A percentile compares a stretch with the other conserved stretches of the same genome.
Conservation (phyloP, 1,284 basidiomycete species). For the Cutaneotrichosporon curvatum region DNA sequence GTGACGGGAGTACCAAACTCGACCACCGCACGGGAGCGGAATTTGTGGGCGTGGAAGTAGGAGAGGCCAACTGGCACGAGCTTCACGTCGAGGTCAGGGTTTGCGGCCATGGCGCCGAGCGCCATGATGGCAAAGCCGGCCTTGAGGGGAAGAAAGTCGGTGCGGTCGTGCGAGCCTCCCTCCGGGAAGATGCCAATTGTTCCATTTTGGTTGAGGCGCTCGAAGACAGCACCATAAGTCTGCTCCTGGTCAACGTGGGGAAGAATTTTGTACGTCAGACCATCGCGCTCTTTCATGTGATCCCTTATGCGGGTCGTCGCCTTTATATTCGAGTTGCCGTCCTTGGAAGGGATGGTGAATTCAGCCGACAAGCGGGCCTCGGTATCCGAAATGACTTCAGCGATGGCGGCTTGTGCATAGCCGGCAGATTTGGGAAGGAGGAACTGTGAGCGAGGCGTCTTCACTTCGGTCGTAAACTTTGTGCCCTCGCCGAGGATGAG, state of each 20-base stretch:
- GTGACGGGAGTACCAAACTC: conserved; percentile 92
- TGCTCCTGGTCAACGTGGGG: conserved; percentile 86
- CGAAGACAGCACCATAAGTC: conserved; percentile 93
- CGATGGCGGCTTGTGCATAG: conserved; percentile 73
- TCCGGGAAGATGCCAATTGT: conserved; percentile 95
- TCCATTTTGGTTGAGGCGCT: conserved; percentile 75
- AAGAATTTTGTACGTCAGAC: conserved; percentile 67
- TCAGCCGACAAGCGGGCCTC: conserved; percentile 75
- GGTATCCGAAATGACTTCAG: conserved; percentile 84
- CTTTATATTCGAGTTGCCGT: conserved; percentile 57
- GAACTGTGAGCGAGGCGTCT: conserved; percentile 69
- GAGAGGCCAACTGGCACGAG: conserved; percentile 91
- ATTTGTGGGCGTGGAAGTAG: conserved; percentile 92
- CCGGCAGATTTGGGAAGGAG: conserved; percentile 77
- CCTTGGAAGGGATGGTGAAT: conserved; percentile 53
- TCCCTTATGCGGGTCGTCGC: conserved; percentile 63
- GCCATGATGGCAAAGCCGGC: conserved; percentile 96
- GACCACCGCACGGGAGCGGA: conserved; percentile 89
- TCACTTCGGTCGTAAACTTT: conserved; percentile 68
- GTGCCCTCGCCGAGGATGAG: conserved; percentile 72
- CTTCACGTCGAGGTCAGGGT: conserved; percentile 78
- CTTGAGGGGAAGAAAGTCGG: conserved; percentile 87
- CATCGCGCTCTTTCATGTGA: conserved; percentile 49
- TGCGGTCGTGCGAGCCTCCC: conserved; percentile 94
- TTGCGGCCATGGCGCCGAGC: conserved; percentile 89